Base-by-base conservation (phyloP, 768 basidiomycete genomes). In the Exsudoporus frostii region DNA sequence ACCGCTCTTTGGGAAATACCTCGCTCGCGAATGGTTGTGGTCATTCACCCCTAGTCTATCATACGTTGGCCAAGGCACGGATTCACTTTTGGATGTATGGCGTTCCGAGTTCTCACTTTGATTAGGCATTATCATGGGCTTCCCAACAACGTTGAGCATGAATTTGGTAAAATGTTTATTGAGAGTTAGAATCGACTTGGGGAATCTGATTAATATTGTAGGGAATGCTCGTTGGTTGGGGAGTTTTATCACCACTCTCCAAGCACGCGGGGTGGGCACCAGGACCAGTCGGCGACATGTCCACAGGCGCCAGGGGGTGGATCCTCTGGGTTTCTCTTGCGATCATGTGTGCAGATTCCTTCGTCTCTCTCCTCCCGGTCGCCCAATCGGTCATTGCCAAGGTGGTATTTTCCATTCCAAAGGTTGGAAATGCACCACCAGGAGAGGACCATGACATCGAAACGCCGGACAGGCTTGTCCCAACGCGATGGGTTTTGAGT, bases 151-250 rank as follows among this genome's bases (percentile, higher is more conserved):
- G 0, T 62, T 95, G 33, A 90, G 89, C 66, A 98, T 98, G 95
- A 95, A 87, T 59, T 69, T 93, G 53, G 91, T 90, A 62, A 65
- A 14, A 8, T 43, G n/a, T 45, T 14, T 78, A 68, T 20, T 17
- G 14, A 17, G 24, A 54, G 43, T 30, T 36, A 2, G 44, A 22
- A 22, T 19, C 25, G 47, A 14, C 7, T 22, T 17, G 27, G n/a
- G n/a, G 27, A n/a, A 45, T 57, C 56, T 60, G 13, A 55, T 34
- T 9, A 2, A 11, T 38, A 11, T 5, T 34, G 19, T 59, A 92
- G 90, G 94, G 96, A 27, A 98, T 97, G 96, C 58, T 98, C n/a
- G 85, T 89, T 10, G 96, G 96, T 9, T 98, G 96, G 96, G 95
- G 83, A 5, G 72, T 98, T 20, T 75, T 98, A n/a, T 92, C 92